Evolutionary conservation across 1,284 basidiomycete species (phyloP).

Genomic region (Leccinum subrobustum): DNA sequence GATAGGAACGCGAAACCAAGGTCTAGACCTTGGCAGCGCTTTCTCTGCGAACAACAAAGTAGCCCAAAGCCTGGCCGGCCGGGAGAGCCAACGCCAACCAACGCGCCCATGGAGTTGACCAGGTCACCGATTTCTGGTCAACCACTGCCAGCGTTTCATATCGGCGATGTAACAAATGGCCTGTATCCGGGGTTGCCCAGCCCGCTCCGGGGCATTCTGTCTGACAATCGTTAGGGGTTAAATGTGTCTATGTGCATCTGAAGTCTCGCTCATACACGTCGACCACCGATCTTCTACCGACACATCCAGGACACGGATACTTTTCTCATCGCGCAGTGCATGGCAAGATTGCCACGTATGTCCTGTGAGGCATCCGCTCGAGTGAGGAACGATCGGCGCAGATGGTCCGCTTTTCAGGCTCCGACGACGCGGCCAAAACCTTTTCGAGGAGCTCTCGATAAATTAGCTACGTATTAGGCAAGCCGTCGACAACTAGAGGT

Average conservation of each 20-base stretch:
- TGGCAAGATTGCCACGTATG: conserved; percentile 9
- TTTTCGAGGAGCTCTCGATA: no score
- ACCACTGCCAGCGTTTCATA: not conserved
- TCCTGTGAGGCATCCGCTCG: not conserved
- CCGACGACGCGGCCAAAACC: no score
- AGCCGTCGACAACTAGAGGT: no score
- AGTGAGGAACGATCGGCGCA: no score
- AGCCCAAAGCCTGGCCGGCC: not conserved
- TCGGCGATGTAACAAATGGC: not conserved
- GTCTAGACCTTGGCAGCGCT: no score
- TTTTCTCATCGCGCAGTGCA: conserved; percentile 16
- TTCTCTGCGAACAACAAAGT: not conserved
- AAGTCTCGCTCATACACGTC: not conserved
- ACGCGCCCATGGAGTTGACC: not conserved
- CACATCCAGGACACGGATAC: not conserved
- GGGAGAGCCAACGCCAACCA: not conserved
- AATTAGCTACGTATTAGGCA: no score
- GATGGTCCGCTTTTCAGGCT: no score
- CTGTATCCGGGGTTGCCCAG: not conserved
- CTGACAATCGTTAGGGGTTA: not conserved
- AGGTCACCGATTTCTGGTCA: not conserved
- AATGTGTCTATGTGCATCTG: not conserved
- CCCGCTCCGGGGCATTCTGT: not conserved
- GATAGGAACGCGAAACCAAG: no score
- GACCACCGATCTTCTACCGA: not conserved